Evolutionary conservation across 352 stramenopile genomes (phyloP).

Genomic region (Globisporangium megalacanthum): DNA sequence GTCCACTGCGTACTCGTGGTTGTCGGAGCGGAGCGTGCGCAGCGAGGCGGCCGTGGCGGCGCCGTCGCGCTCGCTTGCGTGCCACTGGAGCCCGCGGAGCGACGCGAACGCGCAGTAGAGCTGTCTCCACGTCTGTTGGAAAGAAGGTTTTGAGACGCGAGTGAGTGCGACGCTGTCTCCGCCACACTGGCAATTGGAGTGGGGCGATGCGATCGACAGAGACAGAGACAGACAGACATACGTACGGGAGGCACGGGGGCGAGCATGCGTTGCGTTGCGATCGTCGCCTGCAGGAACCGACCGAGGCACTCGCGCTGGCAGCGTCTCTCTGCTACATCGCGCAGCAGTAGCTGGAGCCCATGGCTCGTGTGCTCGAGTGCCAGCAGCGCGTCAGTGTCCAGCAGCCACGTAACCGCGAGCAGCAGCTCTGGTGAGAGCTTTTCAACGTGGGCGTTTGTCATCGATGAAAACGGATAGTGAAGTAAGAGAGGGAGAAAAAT

Average conservation of each 20-base stretch:
- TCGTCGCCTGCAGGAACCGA: constrained; percentile 48
- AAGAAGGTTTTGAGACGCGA: background rate
- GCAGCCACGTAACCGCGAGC: constrained; percentile 18
- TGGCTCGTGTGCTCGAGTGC: constrained; percentile 26
- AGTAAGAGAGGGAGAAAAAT: background rate
- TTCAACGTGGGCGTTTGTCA: constrained; percentile 6
- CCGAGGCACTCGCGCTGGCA: constrained; percentile 69
- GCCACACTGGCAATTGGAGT: no score
- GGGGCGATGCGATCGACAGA: background rate
- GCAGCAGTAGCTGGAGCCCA: constrained; percentile 8
- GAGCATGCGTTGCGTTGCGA: constrained; percentile 61
- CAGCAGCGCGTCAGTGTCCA: constrained; percentile 40
- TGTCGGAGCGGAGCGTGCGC: constrained; percentile 57
- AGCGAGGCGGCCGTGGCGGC: constrained; percentile 48
- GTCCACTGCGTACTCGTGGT: constrained; percentile 60
- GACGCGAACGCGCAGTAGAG: constrained; percentile 51
- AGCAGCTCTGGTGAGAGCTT: constrained; percentile 38
- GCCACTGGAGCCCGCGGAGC: constrained; percentile 35
- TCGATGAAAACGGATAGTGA: background rate
- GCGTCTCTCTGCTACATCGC: constrained; percentile 19
- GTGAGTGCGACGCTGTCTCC: background rate
- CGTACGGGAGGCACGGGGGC: constrained; percentile 36
- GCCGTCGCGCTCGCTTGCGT: constrained; percentile 29
- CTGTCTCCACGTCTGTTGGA: constrained; percentile 39
- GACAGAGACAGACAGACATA: no score